Percentiles rank a stretch among this genome's conserved stretches.
Evolutionary conservation across 2,329 filamentous ascomycete genomes (phyloP).

Genomic region (Neoascochyta sp.): DNA sequence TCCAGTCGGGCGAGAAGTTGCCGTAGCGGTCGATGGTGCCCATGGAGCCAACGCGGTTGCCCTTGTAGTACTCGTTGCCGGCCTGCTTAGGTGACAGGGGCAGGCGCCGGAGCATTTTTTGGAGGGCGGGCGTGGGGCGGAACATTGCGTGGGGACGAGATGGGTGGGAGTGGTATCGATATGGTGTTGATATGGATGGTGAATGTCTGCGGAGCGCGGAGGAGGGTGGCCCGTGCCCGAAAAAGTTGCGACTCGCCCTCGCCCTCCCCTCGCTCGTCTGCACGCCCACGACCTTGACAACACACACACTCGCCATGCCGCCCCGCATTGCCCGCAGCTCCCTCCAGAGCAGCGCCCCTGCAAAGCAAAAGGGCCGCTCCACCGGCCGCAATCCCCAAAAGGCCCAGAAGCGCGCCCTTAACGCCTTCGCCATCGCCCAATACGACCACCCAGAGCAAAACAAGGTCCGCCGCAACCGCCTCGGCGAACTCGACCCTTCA

Average conservation of each 20-base stretch:
- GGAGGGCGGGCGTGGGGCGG: constrained; percentile 64
- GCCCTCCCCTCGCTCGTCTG: constrained; percentile 3
- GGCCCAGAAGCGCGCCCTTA: constrained; percentile 53
- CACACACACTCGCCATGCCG: constrained; percentile 38
- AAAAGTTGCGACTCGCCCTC: constrained; percentile 27
- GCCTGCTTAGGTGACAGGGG: constrained; percentile 88
- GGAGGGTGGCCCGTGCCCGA: constrained; percentile 17
- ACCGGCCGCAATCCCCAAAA: constrained; percentile 41
- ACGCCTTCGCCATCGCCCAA: constrained; percentile 65
- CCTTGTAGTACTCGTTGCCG: constrained; percentile 95
- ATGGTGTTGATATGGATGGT: constrained; percentile 2
- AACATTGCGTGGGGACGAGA: constrained; percentile 47
- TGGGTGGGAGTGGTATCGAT: not conserved
- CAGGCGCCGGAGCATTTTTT: constrained; percentile 67
- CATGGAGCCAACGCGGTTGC: constrained; percentile 83
- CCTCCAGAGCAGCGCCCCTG: constrained; percentile 28
- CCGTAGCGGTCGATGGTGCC: constrained; percentile 80
- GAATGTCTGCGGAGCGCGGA: constrained; percentile 14
- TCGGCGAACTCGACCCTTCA: constrained; percentile 52
- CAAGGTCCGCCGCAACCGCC: constrained; percentile 55
- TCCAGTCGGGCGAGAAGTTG: constrained; percentile 77
- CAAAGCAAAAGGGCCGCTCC: constrained; percentile 19
- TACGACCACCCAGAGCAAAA: constrained; percentile 51
- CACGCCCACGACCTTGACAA: not conserved
- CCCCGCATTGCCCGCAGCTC: constrained; percentile 43